These are phyloP conservation scores for Lachancea mirantina DNA, from an alignment of 805 yeast species.

Conservation along the genomic window DNA sequence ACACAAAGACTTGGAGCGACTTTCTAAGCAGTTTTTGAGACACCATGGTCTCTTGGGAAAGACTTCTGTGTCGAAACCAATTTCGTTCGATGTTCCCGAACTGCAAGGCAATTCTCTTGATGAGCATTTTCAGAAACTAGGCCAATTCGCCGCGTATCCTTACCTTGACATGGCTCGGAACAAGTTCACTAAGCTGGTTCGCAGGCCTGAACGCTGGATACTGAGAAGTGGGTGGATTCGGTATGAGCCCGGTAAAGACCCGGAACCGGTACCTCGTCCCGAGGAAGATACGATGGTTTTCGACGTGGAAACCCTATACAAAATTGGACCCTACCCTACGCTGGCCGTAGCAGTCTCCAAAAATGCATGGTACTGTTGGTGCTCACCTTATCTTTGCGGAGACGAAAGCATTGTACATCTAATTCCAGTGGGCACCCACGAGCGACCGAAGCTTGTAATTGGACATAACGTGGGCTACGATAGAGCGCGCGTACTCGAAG, in stretches of 20 bases:
- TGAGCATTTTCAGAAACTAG: slow-evolving; percentile 78
- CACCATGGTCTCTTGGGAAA: slow-evolving; percentile 69
- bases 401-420: slow-evolving; percentile 47
- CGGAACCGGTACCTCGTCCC: slow-evolving; percentile 60
- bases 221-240: slow-evolving; percentile 73
- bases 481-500: slow-evolving; percentile 78
- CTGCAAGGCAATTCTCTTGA: slow-evolving; percentile 69
- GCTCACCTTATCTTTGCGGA: slow-evolving; percentile 67
- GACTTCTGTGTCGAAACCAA: slow-evolving; percentile 56
- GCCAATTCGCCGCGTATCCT: slow-evolving; percentile 50
- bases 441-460: slow-evolving; percentile 51
- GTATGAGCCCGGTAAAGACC: slow-evolving; percentile 49
- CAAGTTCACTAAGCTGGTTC: slow-evolving; percentile 35
- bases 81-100: slow-evolving; percentile 54
- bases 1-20: slow-evolving; percentile 35
- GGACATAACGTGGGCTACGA: slow-evolving; percentile 93
- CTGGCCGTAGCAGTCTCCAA: slow-evolving; percentile 74
- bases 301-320: slow-evolving; percentile 84
- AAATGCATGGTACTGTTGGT: slow-evolving; percentile 91
- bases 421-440: slow-evolving; percentile 60
- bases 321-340: slow-evolving; percentile 64
- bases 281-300: slow-evolving; percentile 66
- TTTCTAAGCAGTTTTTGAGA: slow-evolving; percentile 54
- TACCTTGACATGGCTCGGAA: slow-evolving; percentile 47
- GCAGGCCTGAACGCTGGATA: slow-evolving; percentile 47